Base-by-base conservation (phyloP, 306 rosid species). In the Geum urbanum region DNA sequence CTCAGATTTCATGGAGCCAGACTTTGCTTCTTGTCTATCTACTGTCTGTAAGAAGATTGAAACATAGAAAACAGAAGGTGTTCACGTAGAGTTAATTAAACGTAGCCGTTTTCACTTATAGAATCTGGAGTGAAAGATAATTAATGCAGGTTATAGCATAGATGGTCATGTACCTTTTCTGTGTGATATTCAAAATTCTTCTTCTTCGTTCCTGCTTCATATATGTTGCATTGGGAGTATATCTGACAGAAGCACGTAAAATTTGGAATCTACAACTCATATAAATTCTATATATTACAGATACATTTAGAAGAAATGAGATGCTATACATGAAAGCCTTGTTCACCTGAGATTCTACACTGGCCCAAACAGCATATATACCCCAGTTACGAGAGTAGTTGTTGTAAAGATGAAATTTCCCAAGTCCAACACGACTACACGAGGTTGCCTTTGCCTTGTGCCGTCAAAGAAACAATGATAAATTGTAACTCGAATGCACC, bases 171-270 rank as follows among this genome's bases (percentile, higher is more conserved):
- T 85, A 89, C 96, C 96, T 89, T 89, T 80, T 89, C 96, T 0
- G 79, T 79, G 74, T 89, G 85, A 65, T 75, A 86, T 78, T 89
- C 96, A 53, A 83, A 86, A 59, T 92, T 81, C 75, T 86, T 89
- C 77, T 89, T 89, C 87, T 83, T 89, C 9, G 60, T 40, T 76
- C 90, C 92, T 24, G 96, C 92, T 75, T 89, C 92, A 72, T 85
- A 89, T 69, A 89, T 61, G 77, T 89, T 89, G 84, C 96, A 87
- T 14, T 87, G 87, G 13, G 96, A 89, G 81, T 79, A 89, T 83
- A 89, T 81, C 92, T 89, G 84, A 67, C 9, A 14, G 8, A 71
- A 74, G 64, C 5, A 52, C 77, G 60, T 45, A 39, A 56, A 50
- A 60, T 41, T 56, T 43, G 60, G 71, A 40, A 41, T 14, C 43